phyloP scores from a whole-genome alignment of 1,284 basidiomycete genomes.

The Fomitopsis palustris region DNA sequence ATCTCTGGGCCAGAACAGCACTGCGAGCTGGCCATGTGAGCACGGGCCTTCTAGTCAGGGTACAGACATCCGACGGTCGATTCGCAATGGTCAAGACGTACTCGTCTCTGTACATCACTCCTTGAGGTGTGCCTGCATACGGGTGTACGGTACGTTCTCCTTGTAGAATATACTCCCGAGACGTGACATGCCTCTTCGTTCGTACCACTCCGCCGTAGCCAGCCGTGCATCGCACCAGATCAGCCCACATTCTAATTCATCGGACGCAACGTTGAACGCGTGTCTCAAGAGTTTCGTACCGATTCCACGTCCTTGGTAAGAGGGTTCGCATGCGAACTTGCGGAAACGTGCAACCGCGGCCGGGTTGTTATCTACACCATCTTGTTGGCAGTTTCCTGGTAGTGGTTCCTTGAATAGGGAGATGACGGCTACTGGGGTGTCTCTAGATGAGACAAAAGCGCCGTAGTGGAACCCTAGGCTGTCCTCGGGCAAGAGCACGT shows the following conservation, averaged over 20 bases:
- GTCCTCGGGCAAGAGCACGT: constrained; percentile 53
- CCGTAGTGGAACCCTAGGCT: constrained; percentile 48
- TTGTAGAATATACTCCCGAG: constrained; percentile 53
- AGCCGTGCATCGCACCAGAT: constrained; percentile 59
- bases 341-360: constrained; percentile 44
- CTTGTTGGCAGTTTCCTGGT: constrained; percentile 18
- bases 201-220: constrained; percentile 47
- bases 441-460: constrained; percentile 37
- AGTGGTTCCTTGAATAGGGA: constrained; percentile 50
- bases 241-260: constrained; percentile 33
- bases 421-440: constrained; percentile 45
- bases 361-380: background rate
- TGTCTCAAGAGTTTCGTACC: constrained; percentile 45
- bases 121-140: constrained; percentile 33
- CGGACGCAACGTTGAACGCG: constrained; percentile 35
- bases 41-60: background rate
- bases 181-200: constrained; percentile 43
- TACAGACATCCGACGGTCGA: background rate
- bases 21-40: too few species aligned
- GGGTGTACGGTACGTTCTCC: constrained; percentile 47
- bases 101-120: background rate
- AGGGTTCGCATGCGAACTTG: constrained; percentile 54
- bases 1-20: too few species aligned
- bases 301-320: constrained; percentile 47
- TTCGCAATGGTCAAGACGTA: background rate